A percentile compares a stretch with the other conserved stretches of the same genome.
phyloP scores from a whole-genome alignment of 441 rosid genomes.

The Populus hybrid region DNA sequence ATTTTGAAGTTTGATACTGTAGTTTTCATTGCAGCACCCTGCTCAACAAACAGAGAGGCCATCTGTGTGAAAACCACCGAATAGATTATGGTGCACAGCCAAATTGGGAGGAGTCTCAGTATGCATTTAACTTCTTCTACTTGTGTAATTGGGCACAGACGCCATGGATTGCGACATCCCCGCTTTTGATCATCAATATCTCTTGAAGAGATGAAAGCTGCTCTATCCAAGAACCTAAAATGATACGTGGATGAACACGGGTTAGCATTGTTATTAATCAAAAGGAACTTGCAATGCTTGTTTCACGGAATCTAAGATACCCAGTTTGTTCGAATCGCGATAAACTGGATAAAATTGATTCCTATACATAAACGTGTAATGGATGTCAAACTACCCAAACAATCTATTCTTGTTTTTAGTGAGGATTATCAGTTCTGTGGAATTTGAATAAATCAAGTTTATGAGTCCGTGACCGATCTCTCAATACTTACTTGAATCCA shows the following conservation, averaged over 20 bases:
- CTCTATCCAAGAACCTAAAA: slow-evolving; percentile 85
- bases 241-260: slow-evolving; percentile 1
- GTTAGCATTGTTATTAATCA: slow-evolving; percentile 4
- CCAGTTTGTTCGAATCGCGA: background rate
- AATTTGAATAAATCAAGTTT: background rate
- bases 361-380: background rate
- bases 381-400: background rate
- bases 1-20: slow-evolving; percentile 53
- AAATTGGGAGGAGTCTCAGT: slow-evolving; percentile 79
- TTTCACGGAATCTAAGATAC: background rate
- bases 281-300: background rate
- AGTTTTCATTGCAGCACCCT: slow-evolving; percentile 98
- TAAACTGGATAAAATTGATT: background rate
- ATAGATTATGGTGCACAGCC: slow-evolving; percentile 97
- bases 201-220: slow-evolving; percentile 65
- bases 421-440: background rate
- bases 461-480: background rate
- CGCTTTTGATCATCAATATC: slow-evolving; percentile 68
- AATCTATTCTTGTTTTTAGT: background rate
- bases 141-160: slow-evolving; percentile 83
- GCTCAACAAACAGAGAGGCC: slow-evolving; percentile 98
- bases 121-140: slow-evolving; percentile 98
- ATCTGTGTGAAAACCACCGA: slow-evolving; percentile 97
- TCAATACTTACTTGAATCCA: slow-evolving; percentile 53
- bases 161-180: slow-evolving; percentile 62